Base-by-base conservation (phyloP, 2,329 filamentous ascomycete genomes). In the Trichoderma sp. region DNA sequence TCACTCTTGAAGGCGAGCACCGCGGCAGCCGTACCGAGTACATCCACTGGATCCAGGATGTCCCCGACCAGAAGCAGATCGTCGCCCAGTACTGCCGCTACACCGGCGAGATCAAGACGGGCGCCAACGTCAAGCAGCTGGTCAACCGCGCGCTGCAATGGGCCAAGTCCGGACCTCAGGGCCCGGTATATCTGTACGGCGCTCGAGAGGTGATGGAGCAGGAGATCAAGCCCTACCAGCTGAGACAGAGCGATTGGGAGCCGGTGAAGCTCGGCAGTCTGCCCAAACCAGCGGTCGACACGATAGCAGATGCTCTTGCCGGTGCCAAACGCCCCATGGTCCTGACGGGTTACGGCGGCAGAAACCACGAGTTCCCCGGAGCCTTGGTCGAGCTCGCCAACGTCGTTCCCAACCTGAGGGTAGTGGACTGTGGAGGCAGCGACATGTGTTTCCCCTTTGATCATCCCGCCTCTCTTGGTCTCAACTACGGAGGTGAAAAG, bases 41-140 rank as follows among this genome's bases (percentile, higher is more conserved):
- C 74, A 93, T 93, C 70, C 91, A 94, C 75, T 94, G 91, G 90
- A 89, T 93, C 39, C 91, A 94, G 72, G 90, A 94, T 75, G 89
- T 93, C 3, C 90, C 89, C 0, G 90, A 94, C 71, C 91, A 94
- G 75, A 91, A 90, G 74, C 84, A 88, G 71, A 93, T 96, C 66
- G 80, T 96, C 3, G 81, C 85, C 0, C 92, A 96, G 78, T 96
- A 96, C 76, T 96, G 93, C 74, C 85, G 92, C 10, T 96, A 95
- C 72, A 80, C 88, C 0, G 91, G 83, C 3, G 93, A 96, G 79
- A 88, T 96, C 76, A 93, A 93, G 79, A 89, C 90, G 2, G 92
- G 91, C 17, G 85, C 85, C 73, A 96, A 96, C 72, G 86, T 96
- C 67, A 96, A 96, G 81, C 92, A 96, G 79, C 88, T 96, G 78